Evolutionary conservation across 805 yeast species (phyloP).

Genomic region (Blastobotrys chiropterorum): DNA sequence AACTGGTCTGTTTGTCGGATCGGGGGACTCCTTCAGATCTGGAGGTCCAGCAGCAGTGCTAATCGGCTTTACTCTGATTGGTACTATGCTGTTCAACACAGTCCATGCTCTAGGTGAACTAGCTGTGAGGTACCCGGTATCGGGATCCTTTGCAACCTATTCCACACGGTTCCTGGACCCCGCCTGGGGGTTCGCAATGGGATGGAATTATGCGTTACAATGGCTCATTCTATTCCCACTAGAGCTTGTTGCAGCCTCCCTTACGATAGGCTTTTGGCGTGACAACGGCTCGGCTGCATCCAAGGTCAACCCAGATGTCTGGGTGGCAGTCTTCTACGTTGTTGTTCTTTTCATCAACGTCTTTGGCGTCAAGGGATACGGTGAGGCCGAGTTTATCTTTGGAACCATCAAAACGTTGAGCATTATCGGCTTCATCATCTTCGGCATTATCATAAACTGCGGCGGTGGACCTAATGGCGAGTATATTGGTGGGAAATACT

Average conservation of each 20-base stretch:
- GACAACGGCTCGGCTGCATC: constrained; percentile 10
- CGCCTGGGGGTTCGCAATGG: constrained; percentile 58
- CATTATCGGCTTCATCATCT: constrained; percentile 52
- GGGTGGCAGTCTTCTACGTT: constrained; percentile 50
- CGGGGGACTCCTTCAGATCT: constrained; percentile 45
- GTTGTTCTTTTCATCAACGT: constrained; percentile 43
- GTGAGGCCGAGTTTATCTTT: constrained; percentile 59
- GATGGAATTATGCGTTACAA: constrained; percentile 58
- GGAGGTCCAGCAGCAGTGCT: constrained; percentile 64
- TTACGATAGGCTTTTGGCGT: constrained; percentile 49
- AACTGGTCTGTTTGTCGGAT: constrained; percentile 65
- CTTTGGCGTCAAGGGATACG: constrained; percentile 54
- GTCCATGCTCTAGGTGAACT: constrained; percentile 61
- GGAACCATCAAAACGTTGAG: constrained; percentile 51
- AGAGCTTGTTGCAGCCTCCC: constrained; percentile 55
- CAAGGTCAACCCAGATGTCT: constrained; percentile 44
- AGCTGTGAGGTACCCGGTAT: constrained; percentile 52
- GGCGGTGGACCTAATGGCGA: constrained; percentile 54
- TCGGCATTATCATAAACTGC: constrained; percentile 40
- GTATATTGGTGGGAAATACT: constrained; percentile 27
- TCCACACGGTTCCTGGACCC: constrained; percentile 55
- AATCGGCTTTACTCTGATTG: constrained; percentile 54
- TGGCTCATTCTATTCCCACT: constrained; percentile 56
- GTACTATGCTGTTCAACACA: constrained; percentile 54
- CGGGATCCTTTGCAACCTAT: constrained; percentile 51